Base-by-base conservation (phyloP, 371 early-diverging fungal species). In the Mortierella sp. region DNA sequence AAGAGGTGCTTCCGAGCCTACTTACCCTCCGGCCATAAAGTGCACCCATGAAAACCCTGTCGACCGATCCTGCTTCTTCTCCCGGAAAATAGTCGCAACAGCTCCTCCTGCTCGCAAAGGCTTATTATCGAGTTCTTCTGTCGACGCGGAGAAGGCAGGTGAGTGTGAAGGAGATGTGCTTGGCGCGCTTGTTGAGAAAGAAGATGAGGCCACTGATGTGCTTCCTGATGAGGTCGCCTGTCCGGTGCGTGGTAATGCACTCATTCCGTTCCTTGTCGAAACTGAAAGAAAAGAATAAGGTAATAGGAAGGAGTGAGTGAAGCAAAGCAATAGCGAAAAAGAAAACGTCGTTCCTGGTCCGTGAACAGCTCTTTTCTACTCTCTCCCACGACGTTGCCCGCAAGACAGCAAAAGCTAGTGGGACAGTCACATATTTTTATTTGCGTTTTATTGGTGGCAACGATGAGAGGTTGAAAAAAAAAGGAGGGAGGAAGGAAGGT, bases 11-110 rank as follows among this genome's bases (percentile, higher is more conserved):
- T 54, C n/a, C n/a, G n/a, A 28, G 28, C 11, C 24, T 28, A 13
- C 87, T 82, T 88, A 93, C 92, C 95, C 96, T 79, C 96, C 96
- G n/a, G 95, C 96, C 44, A 92, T 79, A 87, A 96, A 96, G 88
- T 96, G 94, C n/a, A 94, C 85, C 80, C 90, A 89, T 3, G 91
- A 87, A 28, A 71, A 76, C 43, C 67, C 77, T 76, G 71, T 13
- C 37, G 46, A 31, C 37, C 59, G n/a, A 9, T 46, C 44, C 57
- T 46, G 55, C 53, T 76, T 43, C 10, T 67, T 67, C 34, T 40
- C 37, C 11, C 43, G 34, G 24, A 40, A 2, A 24, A 19, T 37
- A 34, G 31, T 34, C 14, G 26, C 59, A n/a, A n/a, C n/a, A n/a
- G n/a, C n/a, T n/a, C n/a, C n/a, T n/a, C n/a, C n/a, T 10, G 31